Percentiles rank a stretch among this genome's conserved stretches.
These are phyloP conservation scores for Phyllachora maydis DNA, from an alignment of 2,329 filamentous ascomycete species.

Conservation along the genomic window DNA sequence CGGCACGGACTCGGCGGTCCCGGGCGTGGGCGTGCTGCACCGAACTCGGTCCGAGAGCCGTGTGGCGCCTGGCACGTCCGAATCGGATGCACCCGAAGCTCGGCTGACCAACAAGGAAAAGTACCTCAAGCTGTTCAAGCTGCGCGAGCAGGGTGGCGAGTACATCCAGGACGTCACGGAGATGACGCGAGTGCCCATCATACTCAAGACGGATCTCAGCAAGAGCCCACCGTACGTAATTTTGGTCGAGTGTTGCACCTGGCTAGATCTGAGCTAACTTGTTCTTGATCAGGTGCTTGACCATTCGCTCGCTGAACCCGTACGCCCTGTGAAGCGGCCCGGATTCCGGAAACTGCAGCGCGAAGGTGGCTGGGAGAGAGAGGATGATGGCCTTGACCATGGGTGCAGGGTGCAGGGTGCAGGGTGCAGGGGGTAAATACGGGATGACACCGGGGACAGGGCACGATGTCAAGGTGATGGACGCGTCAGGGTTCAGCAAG, in stretches of 20 bases:
- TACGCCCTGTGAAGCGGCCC: constrained; percentile 32
- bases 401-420: no score
- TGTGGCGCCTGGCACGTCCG: constrained; percentile 38
- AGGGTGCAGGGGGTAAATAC: no score
- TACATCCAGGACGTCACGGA: constrained; percentile 97
- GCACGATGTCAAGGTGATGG: no score
- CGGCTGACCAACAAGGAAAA: constrained; percentile 89
- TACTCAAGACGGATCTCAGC: constrained; percentile 90
- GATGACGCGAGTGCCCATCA: constrained; percentile 94
- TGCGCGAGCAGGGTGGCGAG: constrained; percentile 82
- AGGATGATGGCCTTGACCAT: no score
- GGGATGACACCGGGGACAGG: no score
- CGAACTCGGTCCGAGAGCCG: constrained; percentile 90
- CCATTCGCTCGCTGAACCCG: constrained; percentile 67
- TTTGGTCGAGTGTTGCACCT: no score
- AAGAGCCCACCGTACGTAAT: constrained; percentile 98
- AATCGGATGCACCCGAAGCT: constrained; percentile 52
- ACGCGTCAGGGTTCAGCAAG: no score
- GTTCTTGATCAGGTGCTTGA: constrained; percentile 60
- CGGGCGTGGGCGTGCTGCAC: constrained; percentile 34
- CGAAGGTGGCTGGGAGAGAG: no score
- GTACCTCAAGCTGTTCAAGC: constrained; percentile 73
- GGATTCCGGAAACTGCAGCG: background rate
- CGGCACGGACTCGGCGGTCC: constrained; percentile 39
- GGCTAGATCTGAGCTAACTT: no score